Conservation (phyloP, 345 rosid genomes). For the Citrus sinensis region DVS_A1.0 CM039167.1:26128501-26129000, state of each 20-base stretch:
- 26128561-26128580: conserved; percentile 71
- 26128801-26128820: conserved; percentile 38
- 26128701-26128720: conserved; percentile 66
- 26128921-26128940: conserved; percentile 71
- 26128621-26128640: conserved; percentile 58
- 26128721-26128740: conserved; percentile 85
- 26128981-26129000: background rate
- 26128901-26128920: conserved; percentile 68
- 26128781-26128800: conserved; percentile 38
- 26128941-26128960: conserved; percentile 53
- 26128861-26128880: conserved; percentile 73
- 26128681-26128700: conserved; percentile 11
- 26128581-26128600: conserved; percentile 51
- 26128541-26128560: conserved; percentile 40
- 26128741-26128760: conserved; percentile 76
- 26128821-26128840: conserved; percentile 47
- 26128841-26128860: conserved; percentile 32
- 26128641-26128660: background rate
- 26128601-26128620: conserved; percentile 64
- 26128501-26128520: background rate
- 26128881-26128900: conserved; percentile 86
- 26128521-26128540: conserved; percentile 45
- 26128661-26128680: background rate
- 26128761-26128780: conserved; percentile 51
- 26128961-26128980: conserved; percentile 8